Base-by-base conservation (phyloP, 257 asterid species). In the Oldenlandia corymbosa region DNA sequence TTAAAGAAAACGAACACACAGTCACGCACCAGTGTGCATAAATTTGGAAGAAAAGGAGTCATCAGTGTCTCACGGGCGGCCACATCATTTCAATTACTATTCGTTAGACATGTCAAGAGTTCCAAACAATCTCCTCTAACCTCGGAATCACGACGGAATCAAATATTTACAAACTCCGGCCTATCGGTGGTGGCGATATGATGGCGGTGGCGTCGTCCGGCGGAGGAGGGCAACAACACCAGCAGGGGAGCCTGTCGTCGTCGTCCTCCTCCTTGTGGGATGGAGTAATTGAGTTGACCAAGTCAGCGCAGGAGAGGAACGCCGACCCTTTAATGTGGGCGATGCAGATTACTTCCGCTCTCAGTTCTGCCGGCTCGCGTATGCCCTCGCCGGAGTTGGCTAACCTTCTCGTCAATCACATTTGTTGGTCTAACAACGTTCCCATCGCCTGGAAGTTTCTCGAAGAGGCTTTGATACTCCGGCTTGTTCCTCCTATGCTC, bases 391-490 rank as follows among this genome's bases (percentile, higher is more conserved):
- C 66, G 6, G 94, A 84, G 73, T 80, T 87, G 30, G 96, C 99
- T 11, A 71, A 79, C 64, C 58, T 90, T 37, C 85, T 93, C n/a
- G 94, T 90, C 60, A 76, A 86, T 42, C 90, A 89, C 76, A 82
- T 93, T 65, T 93, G 99, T 77, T 90, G 94, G 97, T 75, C 78
- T 31, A 87, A 84, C 69, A 89, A 93, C 60, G 69, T 70, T 50
- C 91, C 96, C 26, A 67, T 77, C 63, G 90, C 91, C 16, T 93
- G 97, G 99, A 93, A 93, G 70, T 83, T 80, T 69, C 96, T 93
- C 17, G 99, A 93, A 65, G 87, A 87, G 78, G 97, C 95, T 58
- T 72, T 83, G 42, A 79, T 90, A 10, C 55, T 90, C 62, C 79
- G 94, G 18, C 60, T 84, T 28, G 84, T 85, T 7, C 97, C 99